Conservation (phyloP, 140 eudicot genomes). For the Stevia rebaudiana region DNA sequence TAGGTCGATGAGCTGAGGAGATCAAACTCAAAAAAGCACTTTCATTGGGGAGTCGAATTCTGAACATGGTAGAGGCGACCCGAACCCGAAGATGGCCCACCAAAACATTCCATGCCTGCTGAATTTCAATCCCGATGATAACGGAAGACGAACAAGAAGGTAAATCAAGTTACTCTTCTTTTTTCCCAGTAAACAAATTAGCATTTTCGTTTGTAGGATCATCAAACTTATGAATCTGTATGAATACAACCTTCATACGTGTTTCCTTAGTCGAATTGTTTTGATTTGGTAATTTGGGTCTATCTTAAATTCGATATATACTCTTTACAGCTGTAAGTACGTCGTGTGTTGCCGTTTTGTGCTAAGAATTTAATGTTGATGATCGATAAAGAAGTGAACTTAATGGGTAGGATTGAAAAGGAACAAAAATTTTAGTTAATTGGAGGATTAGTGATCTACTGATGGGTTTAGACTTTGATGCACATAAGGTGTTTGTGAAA, state of each 20-base stretch:
- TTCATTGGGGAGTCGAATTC: neutral
- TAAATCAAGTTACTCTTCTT: neutral
- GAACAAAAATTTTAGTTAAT: neutral
- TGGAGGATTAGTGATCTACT: neutral
- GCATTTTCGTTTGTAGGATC: neutral
- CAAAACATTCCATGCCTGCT: slow-evolving; percentile 16
- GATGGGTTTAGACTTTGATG: slow-evolving; percentile 14
- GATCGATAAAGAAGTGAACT: slow-evolving; percentile 8
- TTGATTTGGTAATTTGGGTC: slow-evolving; percentile 11
- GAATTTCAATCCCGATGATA: slow-evolving; percentile 23
- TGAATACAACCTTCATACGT: slow-evolving; percentile 5
- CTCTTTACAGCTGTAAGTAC: neutral
- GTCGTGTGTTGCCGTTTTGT: neutral
- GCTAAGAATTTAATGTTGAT: neutral
- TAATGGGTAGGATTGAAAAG: neutral
- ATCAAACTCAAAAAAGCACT: neutral
- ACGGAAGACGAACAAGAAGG: slow-evolving; percentile 22
- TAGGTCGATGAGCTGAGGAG: no score
- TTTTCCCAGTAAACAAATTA: neutral
- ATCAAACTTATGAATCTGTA: neutral
- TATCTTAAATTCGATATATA: neutral
- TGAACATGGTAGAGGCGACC: slow-evolving; percentile 4
- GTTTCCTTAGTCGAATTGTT: neutral
- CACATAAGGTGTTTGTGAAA: slow-evolving; percentile 31
- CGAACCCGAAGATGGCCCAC: slow-evolving; percentile 21